A percentile compares a stretch with the other conserved stretches of the same genome.
phyloP scores from a whole-genome alignment of 805 yeast species.

The Nakazawaea holstii region DNA sequence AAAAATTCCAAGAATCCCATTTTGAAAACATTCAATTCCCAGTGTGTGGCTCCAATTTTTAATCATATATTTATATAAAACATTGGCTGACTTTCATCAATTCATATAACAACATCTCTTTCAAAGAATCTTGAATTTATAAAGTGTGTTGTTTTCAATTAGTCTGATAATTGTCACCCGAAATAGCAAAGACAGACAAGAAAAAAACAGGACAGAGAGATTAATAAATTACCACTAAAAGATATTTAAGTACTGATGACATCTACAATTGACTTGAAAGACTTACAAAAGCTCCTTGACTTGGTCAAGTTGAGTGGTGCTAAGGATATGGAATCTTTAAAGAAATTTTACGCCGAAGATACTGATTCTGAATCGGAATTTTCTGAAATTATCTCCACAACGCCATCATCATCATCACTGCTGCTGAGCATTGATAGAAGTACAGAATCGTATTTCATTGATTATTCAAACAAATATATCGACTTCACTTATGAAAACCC shows the following conservation, averaged over 20 bases:
- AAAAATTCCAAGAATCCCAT: no score
- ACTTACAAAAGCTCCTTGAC: conserved; percentile 1
- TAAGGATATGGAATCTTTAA: conserved; percentile 3
- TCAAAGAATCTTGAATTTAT: no score
- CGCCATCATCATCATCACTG: neutral
- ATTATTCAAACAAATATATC: conserved; percentile 41
- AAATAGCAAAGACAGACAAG: no score
- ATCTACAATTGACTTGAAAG: neutral
- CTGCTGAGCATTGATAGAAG: conserved; percentile 3
- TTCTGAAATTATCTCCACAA: neutral
- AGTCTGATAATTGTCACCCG: neutral
- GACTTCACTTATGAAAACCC: conserved; percentile 71
- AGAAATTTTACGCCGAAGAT: neutral
- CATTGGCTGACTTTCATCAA: no score
- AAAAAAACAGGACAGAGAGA: neutral
- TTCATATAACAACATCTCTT: no score
- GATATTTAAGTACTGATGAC: neutral
- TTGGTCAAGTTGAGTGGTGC: conserved; percentile 4
- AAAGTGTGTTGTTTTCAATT: neutral
- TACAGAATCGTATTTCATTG: conserved; percentile 7
- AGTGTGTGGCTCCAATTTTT: neutral
- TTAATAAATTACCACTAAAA: neutral
- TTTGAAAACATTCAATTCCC: neutral
- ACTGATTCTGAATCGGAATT: neutral
- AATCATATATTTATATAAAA: neutral